A percentile compares a stretch with the other conserved stretches of the same genome.
Evolutionary conservation across 805 yeast genomes (phyloP).

Genomic region (Cephaloascus fragrans): DNA sequence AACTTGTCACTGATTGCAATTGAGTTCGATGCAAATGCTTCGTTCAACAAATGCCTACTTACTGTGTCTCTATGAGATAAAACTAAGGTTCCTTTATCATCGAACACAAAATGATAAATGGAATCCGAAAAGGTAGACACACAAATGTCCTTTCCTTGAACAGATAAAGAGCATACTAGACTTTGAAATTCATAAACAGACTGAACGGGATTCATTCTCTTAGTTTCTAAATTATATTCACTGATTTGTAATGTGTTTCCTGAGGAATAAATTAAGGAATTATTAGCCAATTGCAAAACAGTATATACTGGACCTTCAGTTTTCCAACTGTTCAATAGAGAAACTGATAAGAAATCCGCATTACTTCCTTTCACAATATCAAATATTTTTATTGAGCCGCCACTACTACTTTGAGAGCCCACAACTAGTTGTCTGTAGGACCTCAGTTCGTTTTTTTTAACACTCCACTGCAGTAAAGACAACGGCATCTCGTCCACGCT

Average conservation of each 20-base stretch:
- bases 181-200: neutral
- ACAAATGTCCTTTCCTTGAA: constrained; percentile 8
- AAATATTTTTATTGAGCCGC: constrained; percentile 11
- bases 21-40: constrained; percentile 5
- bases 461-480: constrained; percentile 21
- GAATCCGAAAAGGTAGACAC: constrained; percentile 19
- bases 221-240: constrained; percentile 5
- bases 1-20: constrained; percentile 9
- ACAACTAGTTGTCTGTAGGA: constrained; percentile 7
- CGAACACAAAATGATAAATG: constrained; percentile 8
- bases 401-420: constrained; percentile 3
- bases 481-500: constrained; percentile 14
- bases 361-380: constrained; percentile 1
- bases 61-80: constrained; percentile 8
- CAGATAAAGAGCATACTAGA: constrained; percentile 10
- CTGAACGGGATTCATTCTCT: neutral
- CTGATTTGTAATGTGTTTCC: constrained; percentile 3
- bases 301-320: constrained; percentile 11
- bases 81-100: constrained; percentile 5
- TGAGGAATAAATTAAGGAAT: neutral
- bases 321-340: constrained; percentile 4
- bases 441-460: neutral
- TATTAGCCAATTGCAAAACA: constrained; percentile 7
- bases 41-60: constrained; percentile 9
- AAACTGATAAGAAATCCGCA: constrained; percentile 4